Evolutionary conservation across 106 monocot species (phyloP), one percentile per base, ranked within the genome.

Genomic region (Phalaenopsis aphrodite): DNA sequence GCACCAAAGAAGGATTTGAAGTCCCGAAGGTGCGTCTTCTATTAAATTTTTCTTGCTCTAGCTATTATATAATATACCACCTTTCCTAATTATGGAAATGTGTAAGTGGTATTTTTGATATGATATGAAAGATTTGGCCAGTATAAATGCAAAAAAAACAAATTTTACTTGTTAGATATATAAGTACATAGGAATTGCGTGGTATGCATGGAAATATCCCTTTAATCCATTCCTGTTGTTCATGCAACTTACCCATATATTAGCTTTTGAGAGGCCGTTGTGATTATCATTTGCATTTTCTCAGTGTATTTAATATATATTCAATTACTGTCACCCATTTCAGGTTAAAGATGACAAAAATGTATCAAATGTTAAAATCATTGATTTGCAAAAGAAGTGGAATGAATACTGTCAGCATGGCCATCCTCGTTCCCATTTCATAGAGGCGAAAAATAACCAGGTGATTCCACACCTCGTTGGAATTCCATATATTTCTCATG

Each of bases 311-410:
- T 38, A 38, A 8, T 21, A 45, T 18, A 45, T 36, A 74, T 74
- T 43, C 8, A 42, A 74, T 74, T 67, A 30, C 73, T 68, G 81
- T 47, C 68, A 49, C 84, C 76, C 82, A 80, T 86, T 89, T 86
- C 88, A 92, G 92, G 81, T 85, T 80, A 86, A 81, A 76, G 80
- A 86, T 89, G 89, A 86, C 78, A 77, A 82, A 64, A 72, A 78
- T 68, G 58, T 85, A 41, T 86, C 87, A 56, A 84, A 80, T 71
- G 75, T 57, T 72, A 89, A 85, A 76, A 41, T 84, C 41, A 11
- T 21, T 17, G 89, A 89, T 69, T 46, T 88, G 81, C 82, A 88
- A 56, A 89, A 85, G 84, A 91, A 88, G 77, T 91, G 90, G 90
- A 86, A 87, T 74, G 87, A 80, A 71, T 72, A 84, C 24, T 87